Evolutionary conservation across 2,329 filamentous ascomycete species (phyloP).

Genomic region (Biscogniauxia marginata): DNA sequence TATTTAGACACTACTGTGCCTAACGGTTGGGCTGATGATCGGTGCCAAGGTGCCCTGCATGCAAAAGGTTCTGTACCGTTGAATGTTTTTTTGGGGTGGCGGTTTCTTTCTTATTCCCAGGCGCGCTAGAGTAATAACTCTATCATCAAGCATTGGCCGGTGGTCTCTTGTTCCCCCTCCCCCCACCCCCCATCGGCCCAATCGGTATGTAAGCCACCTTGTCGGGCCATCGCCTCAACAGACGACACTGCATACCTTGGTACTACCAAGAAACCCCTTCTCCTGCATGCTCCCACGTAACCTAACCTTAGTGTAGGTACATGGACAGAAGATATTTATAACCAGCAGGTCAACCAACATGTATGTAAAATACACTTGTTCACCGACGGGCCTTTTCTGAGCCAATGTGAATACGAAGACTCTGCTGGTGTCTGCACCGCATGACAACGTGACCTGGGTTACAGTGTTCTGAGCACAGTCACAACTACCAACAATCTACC

Average conservation of each 20-base stretch:
- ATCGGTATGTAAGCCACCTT: constrained; percentile 23
- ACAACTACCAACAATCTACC: too few species aligned
- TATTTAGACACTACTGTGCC: background rate
- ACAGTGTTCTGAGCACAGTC: too few species aligned
- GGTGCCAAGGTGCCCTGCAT: background rate
- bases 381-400: too few species aligned
- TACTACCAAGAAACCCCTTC: background rate
- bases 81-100: background rate
- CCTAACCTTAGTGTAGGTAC: too few species aligned
- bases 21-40: background rate
- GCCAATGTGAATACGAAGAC: too few species aligned
- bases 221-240: constrained; percentile 11
- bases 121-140: background rate
- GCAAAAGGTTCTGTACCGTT: background rate
- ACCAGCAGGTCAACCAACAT: too few species aligned
- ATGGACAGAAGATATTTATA: too few species aligned
- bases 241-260: background rate
- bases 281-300: too few species aligned
- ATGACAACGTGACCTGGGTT: too few species aligned
- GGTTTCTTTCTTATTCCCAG: background rate
- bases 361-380: too few species aligned
- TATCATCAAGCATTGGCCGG: background rate
- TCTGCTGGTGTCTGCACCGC: too few species aligned
- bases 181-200: constrained; percentile 8
- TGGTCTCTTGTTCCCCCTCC: background rate